Evolutionary conservation across 306 rosid species (phyloP).

Genomic region (Mimosa pudica): DNA sequence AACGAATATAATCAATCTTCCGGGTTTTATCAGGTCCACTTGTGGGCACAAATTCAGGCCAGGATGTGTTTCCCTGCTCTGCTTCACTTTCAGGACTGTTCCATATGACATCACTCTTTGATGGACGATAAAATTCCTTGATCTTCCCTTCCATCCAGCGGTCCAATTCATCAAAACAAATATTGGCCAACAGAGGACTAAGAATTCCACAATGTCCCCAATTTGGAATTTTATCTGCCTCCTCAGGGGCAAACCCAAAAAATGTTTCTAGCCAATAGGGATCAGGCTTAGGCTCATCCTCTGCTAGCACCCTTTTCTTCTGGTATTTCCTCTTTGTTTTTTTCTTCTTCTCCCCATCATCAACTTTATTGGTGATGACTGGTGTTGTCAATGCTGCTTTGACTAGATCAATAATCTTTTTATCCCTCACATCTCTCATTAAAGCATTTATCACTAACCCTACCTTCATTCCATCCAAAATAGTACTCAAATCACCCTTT

Average conservation of each 20-base stretch:
- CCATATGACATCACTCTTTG: slow-evolving; percentile 98
- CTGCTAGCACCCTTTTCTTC: slow-evolving; percentile 89
- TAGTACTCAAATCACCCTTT: slow-evolving; percentile 77
- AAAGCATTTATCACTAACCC: slow-evolving; percentile 77
- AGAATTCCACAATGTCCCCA: slow-evolving; percentile 97
- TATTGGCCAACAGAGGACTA: slow-evolving; percentile 78
- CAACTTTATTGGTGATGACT: slow-evolving; percentile 55
- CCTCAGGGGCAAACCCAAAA: slow-evolving; percentile 93
- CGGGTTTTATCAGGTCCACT: slow-evolving; percentile 98
- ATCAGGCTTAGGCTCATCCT: slow-evolving; percentile 97
- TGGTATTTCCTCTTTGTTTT: slow-evolving; percentile 84
- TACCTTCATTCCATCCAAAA: slow-evolving; percentile 81
- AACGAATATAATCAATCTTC: slow-evolving; percentile 82
- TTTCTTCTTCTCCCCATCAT: slow-evolving; percentile 61
- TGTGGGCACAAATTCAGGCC: slow-evolving; percentile 99
- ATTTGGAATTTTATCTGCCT: slow-evolving; percentile 77
- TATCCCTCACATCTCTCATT: slow-evolving; percentile 92
- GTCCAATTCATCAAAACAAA: slow-evolving; percentile 87
- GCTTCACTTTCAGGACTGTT: slow-evolving; percentile 78
- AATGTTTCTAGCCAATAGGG: slow-evolving; percentile 92
- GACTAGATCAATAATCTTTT: slow-evolving; percentile 72
- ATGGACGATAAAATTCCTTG: slow-evolving; percentile 79
- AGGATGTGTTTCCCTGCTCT: slow-evolving; percentile 90
- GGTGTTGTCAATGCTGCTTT: slow-evolving; percentile 78
- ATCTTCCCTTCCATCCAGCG: slow-evolving; percentile 93